phyloP scores from a whole-genome alignment of 768 basidiomycete genomes.

The Suillus bovinus region DNA sequence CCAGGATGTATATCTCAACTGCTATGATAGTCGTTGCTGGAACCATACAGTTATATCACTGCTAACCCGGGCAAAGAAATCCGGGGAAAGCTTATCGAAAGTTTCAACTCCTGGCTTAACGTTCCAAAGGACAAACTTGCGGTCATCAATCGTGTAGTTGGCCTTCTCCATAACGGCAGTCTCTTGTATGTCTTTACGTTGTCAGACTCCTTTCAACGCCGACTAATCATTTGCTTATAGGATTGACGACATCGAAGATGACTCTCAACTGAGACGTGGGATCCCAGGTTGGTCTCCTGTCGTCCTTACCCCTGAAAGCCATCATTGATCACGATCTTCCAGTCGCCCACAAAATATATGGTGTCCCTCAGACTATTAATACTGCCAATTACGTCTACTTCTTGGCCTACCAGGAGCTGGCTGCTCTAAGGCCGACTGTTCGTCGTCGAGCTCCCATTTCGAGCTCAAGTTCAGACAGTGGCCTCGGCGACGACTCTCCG shows the following conservation, averaged over 20 bases:
- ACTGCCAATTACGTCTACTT: slow-evolving; percentile 97
- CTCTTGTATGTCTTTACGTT: slow-evolving; percentile 59
- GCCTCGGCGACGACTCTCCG: slow-evolving; percentile 2
- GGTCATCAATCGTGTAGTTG: slow-evolving; percentile 76
- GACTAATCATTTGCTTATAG: slow-evolving; percentile 40
- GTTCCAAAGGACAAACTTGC: slow-evolving; percentile 73
- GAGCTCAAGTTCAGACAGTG: slow-evolving; percentile 10
- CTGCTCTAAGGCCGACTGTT: background rate
- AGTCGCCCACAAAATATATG: slow-evolving; percentile 98
- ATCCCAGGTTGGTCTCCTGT: slow-evolving; percentile 59
- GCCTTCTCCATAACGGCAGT: slow-evolving; percentile 92
- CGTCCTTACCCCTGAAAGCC: background rate
- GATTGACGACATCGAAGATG: slow-evolving; percentile 95
- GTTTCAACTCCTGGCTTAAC: slow-evolving; percentile 91
- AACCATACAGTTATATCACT: slow-evolving; percentile 86
- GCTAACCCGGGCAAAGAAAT: slow-evolving; percentile 92
- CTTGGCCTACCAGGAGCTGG: slow-evolving; percentile 81
- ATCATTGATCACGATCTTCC: background rate
- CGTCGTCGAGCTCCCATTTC: background rate
- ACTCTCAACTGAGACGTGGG: slow-evolving; percentile 83
- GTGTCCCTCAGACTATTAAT: slow-evolving; percentile 95
- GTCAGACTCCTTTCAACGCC: background rate
- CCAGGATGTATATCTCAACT: background rate
- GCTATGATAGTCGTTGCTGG: slow-evolving; percentile 54
- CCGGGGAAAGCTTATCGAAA: slow-evolving; percentile 80